Percentiles rank a stretch among this genome's conserved stretches.
These are phyloP conservation scores for Zelonia costaricensis DNA, from an alignment of 208 protist species.

Conservation along the genomic window DNA sequence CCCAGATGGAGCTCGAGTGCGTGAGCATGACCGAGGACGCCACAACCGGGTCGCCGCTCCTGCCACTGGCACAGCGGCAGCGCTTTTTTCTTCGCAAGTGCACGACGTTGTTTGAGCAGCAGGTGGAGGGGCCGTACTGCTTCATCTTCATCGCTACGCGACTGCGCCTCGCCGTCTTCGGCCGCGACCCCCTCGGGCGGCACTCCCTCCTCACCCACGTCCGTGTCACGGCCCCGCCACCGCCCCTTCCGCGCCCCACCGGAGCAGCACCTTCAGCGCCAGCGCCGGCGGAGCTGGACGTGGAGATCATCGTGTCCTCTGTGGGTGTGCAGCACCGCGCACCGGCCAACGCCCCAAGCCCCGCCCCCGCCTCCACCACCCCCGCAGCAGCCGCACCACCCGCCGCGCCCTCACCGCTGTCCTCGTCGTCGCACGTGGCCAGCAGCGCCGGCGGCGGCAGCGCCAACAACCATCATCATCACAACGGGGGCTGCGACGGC, in stretches of 20 bases:
- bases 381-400: too few species aligned
- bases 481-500: background rate
- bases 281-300: conserved; percentile 17
- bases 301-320: conserved; percentile 77
- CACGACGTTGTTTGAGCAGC: conserved; percentile 66
- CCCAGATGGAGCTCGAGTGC: conserved; percentile 54
- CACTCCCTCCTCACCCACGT: conserved; percentile 82
- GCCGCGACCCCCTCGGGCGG: conserved; percentile 87
- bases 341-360: background rate
- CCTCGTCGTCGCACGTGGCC: background rate
- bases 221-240: conserved; percentile 12
- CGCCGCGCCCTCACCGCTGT: background rate
- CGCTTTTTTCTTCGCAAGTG: conserved; percentile 53
- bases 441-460: background rate
- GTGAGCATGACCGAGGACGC: conserved; percentile 8
- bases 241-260: too few species aligned
- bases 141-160: conserved; percentile 77
- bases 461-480: background rate
- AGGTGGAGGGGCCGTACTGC: conserved; percentile 81
- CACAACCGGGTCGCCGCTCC: background rate
- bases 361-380: background rate
- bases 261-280: too few species aligned
- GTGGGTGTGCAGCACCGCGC: conserved; percentile 58
- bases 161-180: conserved; percentile 78
- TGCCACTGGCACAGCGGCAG: conserved; percentile 40